Evolutionary conservation across 495 filamentous ascomycete genomes (phyloP).

Genomic region (Neurospora sp.): DNA sequence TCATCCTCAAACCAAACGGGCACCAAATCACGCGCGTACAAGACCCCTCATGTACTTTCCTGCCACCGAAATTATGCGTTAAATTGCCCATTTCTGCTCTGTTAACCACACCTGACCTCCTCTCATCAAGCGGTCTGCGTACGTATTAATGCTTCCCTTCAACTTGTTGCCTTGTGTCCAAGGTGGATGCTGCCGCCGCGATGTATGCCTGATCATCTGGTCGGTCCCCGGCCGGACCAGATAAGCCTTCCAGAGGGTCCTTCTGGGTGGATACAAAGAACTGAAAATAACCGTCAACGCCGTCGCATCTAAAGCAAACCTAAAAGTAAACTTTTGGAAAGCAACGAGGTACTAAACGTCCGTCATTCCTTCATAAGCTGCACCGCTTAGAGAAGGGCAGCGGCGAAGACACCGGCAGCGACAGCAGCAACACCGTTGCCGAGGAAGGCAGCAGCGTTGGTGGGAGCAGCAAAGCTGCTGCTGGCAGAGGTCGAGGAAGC

Average conservation of each 20-base stretch:
- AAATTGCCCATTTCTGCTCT: not conserved
- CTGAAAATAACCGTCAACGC: constrained; percentile 15
- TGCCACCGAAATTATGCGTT: not conserved
- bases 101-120: not conserved
- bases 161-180: not conserved
- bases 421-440: constrained; percentile 22
- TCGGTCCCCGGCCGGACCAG: not conserved
- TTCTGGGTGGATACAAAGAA: constrained; percentile 21
- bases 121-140: not conserved
- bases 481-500: constrained; percentile 3
- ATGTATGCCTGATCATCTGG: not conserved
- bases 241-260: constrained; percentile 18
- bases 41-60: not conserved
- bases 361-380: not conserved
- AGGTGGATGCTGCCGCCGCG: not conserved
- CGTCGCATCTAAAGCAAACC: constrained; percentile 1
- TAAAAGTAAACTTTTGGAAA: not conserved
- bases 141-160: not conserved
- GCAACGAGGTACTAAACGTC: not conserved
- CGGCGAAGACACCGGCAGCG: constrained; percentile 26
- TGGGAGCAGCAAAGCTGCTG: constrained; percentile 11
- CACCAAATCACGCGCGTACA: not conserved
- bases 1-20: not conserved
- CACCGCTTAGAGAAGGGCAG: constrained; percentile 18
- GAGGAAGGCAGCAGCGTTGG: constrained; percentile 11